These are phyloP conservation scores for Leavenworthia alabamica DNA, from an alignment of 345 rosid genomes.

Conservation along the genomic window DNA sequence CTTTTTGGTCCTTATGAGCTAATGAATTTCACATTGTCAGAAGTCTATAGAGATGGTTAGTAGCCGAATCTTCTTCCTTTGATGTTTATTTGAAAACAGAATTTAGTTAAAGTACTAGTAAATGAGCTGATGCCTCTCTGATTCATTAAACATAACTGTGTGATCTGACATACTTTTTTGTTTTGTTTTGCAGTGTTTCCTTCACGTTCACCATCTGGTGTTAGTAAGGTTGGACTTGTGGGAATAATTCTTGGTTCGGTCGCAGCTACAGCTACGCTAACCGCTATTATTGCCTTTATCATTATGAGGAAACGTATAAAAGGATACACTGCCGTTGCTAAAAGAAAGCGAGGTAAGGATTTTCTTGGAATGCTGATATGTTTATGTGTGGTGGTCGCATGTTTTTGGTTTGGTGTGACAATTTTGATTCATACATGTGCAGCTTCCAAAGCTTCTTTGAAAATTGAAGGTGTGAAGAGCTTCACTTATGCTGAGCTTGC, in stretches of 20 bases:
- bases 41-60: constrained; percentile 59
- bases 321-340: constrained; percentile 40
- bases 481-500: constrained; percentile 67
- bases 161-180: neutral
- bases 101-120: neutral
- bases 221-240: constrained; percentile 55
- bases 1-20: constrained; percentile 93
- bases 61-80: constrained; percentile 24
- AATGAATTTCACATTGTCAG: constrained; percentile 53
- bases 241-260: constrained; percentile 64
- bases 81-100: neutral
- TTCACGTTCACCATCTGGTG: constrained; percentile 28
- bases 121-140: neutral
- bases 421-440: constrained; percentile 21
- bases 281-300: constrained; percentile 59
- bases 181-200: constrained; percentile 34
- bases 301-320: constrained; percentile 45
- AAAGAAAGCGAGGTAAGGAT: constrained; percentile 53
- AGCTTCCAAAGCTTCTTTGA: constrained; percentile 55
- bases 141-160: neutral
- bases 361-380: neutral
- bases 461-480: constrained; percentile 72
- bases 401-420: constrained; percentile 2
- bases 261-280: constrained; percentile 60
- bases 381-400: constrained; percentile 3